A percentile compares a stretch with the other conserved stretches of the same genome.
These are phyloP conservation scores for Exophiala oligosperma DNA, from an alignment of 2,329 filamentous ascomycete genomes.

Conservation along the genomic window DNA sequence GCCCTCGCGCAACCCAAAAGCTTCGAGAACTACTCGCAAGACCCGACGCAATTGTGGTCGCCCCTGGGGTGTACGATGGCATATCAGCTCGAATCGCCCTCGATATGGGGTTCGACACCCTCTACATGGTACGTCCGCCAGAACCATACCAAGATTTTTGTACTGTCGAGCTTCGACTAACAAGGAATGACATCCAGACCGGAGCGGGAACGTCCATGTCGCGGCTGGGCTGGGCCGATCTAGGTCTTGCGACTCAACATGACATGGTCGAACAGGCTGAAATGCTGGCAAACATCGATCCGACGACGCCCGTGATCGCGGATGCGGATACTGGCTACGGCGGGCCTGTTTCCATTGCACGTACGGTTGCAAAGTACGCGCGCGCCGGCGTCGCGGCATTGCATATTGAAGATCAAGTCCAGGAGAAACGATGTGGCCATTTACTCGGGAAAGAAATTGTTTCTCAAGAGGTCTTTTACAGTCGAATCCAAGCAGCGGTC, in stretches of 20 bases:
- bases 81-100: conserved; percentile 58
- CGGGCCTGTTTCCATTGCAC: conserved; percentile 48
- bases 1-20: too few relatives aligned
- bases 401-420: conserved; percentile 55
- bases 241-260: conserved; percentile 52
- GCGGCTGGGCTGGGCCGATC: conserved; percentile 50
- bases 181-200: conserved; percentile 31
- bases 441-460: conserved; percentile 42
- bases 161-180: background rate
- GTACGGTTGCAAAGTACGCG: conserved; percentile 52
- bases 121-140: background rate
- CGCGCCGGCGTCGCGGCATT: conserved; percentile 56
- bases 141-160: background rate
- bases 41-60: conserved; percentile 48
- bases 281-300: conserved; percentile 54
- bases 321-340: conserved; percentile 57
- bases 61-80: conserved; percentile 68
- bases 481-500: conserved; percentile 40
- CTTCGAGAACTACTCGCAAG: too few relatives aligned
- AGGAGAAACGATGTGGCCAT: conserved; percentile 44
- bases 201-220: conserved; percentile 53
- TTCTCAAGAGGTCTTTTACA: conserved; percentile 34
- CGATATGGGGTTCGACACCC: conserved; percentile 56
- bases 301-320: conserved; percentile 51
- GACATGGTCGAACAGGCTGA: conserved; percentile 56